Evolutionary conservation across 495 filamentous ascomycete species (phyloP), one percentile per base, ranked within the genome.

Genomic region (Penicillium cataractarum): DNA sequence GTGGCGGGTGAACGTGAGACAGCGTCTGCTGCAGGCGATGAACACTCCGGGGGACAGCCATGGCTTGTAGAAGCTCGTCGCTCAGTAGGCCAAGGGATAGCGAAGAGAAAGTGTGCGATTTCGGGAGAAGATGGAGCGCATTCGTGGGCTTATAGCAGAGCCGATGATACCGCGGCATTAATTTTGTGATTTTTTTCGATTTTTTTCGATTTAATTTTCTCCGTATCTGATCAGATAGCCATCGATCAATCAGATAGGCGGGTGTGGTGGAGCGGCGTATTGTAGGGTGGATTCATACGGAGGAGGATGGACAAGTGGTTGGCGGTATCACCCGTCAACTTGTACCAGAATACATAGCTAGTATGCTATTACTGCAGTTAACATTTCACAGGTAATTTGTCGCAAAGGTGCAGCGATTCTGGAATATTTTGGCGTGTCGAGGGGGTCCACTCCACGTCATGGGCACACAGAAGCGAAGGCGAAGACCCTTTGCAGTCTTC

Each of bases 11-110:
- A 13, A 79, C 54, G 52, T 79, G 76, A 9, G 72, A 73, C 26
- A 79, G 63, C 22, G 76, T 79, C 65, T 79, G 75, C 44, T 77
- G 72, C 50, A 79, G 66, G 42, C 76, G 71, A 53, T 74, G 73
- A 49, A 75, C 70, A 64, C 66, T 70, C 40, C 66, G 51, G 8
- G 60, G 48, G 49, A 71, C 60, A 29, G 73, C 66, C 76, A 78
- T 78, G 32, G 10, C 17, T 13, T 22, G 35, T 24, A 40, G 22
- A 26, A 24, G 19, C 29, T 17, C 12, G 19, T n/a, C 0, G 13
- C 10, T 4, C 0, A 12, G 8, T 19, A 19, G 6, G 56, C 27
- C 24, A 39, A 32, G 39, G 33, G 21, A 15, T 9, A 13, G 26
- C 4, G 6, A 19, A 6, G 22, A 17, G 13, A 10, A 56, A 39